Percentiles rank a stretch among this genome's conserved stretches.
phyloP scores from a whole-genome alignment of 495 filamentous ascomycete species.

The Terfezia claveryi region DNA sequence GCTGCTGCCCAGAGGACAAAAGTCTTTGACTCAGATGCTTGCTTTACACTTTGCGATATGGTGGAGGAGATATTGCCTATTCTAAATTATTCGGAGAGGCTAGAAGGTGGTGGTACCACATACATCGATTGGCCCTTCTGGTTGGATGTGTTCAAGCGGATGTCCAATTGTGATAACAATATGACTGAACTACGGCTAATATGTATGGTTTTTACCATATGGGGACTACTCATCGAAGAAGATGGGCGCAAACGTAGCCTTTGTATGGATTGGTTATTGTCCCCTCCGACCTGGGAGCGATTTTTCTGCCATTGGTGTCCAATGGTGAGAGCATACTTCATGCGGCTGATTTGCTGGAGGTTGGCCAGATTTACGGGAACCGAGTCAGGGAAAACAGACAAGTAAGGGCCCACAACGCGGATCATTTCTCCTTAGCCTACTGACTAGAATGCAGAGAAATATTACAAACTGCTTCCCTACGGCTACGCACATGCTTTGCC shows the following conservation, averaged over 20 bases:
- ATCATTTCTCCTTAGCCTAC: slow-evolving; percentile 1
- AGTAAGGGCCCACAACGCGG: slow-evolving; percentile 29
- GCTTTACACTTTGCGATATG: slow-evolving; percentile 82
- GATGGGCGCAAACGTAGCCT: slow-evolving; percentile 46
- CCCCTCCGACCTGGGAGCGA: slow-evolving; percentile 52
- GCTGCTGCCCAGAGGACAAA: slow-evolving; percentile 54
- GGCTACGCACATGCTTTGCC: slow-evolving; percentile 53
- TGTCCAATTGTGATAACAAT: slow-evolving; percentile 74
- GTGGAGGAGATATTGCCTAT: slow-evolving; percentile 46
- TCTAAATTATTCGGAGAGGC: slow-evolving; percentile 11
- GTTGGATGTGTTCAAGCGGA: slow-evolving; percentile 61
- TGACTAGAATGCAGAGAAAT: slow-evolving; percentile 29
- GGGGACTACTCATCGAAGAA: slow-evolving; percentile 49
- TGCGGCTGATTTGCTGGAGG: slow-evolving; percentile 85
- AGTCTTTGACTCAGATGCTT: slow-evolving; percentile 66
- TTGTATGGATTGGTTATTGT: slow-evolving; percentile 63
- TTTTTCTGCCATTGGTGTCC: slow-evolving; percentile 96
- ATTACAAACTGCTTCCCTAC: slow-evolving; percentile 42
- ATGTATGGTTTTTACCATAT: slow-evolving; percentile 62
- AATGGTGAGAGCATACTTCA: slow-evolving; percentile 91
- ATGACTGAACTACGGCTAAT: slow-evolving; percentile 82
- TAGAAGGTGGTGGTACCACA: slow-evolving; percentile 1
- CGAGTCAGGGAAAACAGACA: slow-evolving; percentile 37
- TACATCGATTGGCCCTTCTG: slow-evolving; percentile 71
- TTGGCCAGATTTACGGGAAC: slow-evolving; percentile 56